A percentile compares a stretch with the other conserved stretches of the same genome.
Conservation (phyloP, 23 red algal genomes). For the Gracilariopsis chorda region DNA sequence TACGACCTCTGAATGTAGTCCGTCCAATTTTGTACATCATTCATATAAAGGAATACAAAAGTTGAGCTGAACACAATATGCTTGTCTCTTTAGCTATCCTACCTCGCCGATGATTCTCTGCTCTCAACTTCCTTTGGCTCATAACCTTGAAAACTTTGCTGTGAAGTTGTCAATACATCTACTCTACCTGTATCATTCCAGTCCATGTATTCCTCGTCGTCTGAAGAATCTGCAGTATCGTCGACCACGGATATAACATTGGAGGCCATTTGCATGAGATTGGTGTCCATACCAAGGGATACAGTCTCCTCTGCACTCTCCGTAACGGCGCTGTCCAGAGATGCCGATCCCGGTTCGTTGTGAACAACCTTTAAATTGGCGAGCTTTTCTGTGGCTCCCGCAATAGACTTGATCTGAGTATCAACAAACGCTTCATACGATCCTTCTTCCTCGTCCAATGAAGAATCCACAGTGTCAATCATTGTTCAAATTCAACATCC, state of each 20-base stretch:
- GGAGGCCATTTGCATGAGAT: slow-evolving; percentile 19
- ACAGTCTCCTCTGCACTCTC: slow-evolving; percentile 46
- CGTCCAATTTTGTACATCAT: slow-evolving; percentile 26
- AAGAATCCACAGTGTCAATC: slow-evolving; percentile 45
- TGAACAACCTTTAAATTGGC: background rate
- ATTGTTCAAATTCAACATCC: slow-evolving; percentile 2
- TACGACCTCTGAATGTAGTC: background rate
- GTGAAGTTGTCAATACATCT: background rate
- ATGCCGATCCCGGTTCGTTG: background rate
- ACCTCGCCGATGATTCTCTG: slow-evolving; percentile 27
- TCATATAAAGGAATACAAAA: slow-evolving; percentile 40
- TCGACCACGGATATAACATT: slow-evolving; percentile 31
- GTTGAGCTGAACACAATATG: background rate
- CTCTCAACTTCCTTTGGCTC: background rate
- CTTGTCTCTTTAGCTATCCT: slow-evolving; percentile 31
- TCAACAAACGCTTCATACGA: slow-evolving; percentile 58
- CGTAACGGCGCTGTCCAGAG: slow-evolving; percentile 45
- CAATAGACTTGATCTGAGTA: background rate
- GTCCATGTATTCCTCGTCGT: slow-evolving; percentile 50
- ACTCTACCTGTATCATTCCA: slow-evolving; percentile 50
- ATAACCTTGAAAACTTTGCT: background rate
- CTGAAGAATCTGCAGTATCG: slow-evolving; percentile 53
- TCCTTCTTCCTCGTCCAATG: slow-evolving; percentile 40
- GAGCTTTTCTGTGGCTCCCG: background rate
- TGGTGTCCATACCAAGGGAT: background rate